Evolutionary conservation across 768 basidiomycete species (phyloP), one percentile per base, ranked within the genome.

Genomic region (Podaxis sp.): DNA sequence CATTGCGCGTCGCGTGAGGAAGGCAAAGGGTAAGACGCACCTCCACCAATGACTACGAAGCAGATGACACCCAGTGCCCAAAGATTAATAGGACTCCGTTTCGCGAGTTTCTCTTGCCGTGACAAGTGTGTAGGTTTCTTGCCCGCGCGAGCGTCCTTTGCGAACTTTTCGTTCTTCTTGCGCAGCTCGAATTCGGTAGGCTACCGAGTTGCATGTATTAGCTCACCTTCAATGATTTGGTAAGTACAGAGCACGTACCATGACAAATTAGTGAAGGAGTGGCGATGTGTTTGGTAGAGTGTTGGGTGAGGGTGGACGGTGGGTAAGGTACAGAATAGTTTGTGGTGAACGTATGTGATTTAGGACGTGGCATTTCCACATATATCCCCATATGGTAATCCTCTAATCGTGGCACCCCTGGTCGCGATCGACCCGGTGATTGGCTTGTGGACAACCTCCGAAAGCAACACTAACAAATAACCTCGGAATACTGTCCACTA

Each of bases 161-260:
- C 89, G 75, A 94, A 94, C 76, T 92, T 88, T 61, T 82, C 82
- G 74, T 93, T 94, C 74, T 85, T 85, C 70, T 86, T 85, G 67
- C 90, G 87, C 76, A 93, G 82, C 69, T 93, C 91, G 72, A 90
- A 92, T 79, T 90, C 85, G 59, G 88, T 91, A 57, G 91, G 90
- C 90, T 92, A 68, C 8, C 9, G 33, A 33, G 7, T 49, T 5
- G 17, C 19, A 64, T 41, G 9, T 27, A 60, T 57, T 53, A 57
- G 22, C 56, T 41, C 43, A 41, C 12, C 55, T 12, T 37, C 40
- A 24, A 29, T n/a, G n/a, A 50, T 19, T 13, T n/a, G 19, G 56
- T 8, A 62, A 19, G 8, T 22, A 17, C 15, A 19, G 52, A 37
- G 17, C 17, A 13, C 69, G 50, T 55, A 73, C 75, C 74, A 77